Evolutionary conservation across 441 rosid genomes (phyloP).

Genomic region (Arabidopsis lyrata): DNA sequence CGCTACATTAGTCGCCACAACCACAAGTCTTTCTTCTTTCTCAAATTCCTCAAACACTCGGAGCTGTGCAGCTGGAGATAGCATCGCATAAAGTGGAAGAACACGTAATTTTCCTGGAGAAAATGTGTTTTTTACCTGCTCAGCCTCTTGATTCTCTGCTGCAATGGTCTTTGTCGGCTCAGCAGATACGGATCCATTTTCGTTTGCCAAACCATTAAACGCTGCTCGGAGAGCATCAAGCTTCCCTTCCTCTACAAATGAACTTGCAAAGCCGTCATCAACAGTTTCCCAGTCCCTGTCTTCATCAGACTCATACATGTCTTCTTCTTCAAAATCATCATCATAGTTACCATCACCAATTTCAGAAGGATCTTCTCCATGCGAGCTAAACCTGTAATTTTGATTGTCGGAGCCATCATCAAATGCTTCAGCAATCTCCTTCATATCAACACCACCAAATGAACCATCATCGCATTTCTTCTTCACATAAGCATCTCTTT

Average conservation of each 20-base stretch:
- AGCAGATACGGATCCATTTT: constrained; percentile 39
- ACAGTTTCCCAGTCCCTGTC: constrained; percentile 73
- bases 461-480: constrained; percentile 46
- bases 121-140: constrained; percentile 42
- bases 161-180: constrained; percentile 37
- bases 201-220: constrained; percentile 70
- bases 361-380: constrained; percentile 60
- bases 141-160: constrained; percentile 42
- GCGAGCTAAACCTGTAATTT: constrained; percentile 60
- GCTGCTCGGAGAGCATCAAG: constrained; percentile 76
- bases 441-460: constrained; percentile 61
- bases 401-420: constrained; percentile 51
- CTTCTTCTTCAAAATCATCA: constrained; percentile 41
- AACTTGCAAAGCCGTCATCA: constrained; percentile 45
- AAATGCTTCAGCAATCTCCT: constrained; percentile 83
- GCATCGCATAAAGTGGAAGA: constrained; percentile 94
- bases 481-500: constrained; percentile 32
- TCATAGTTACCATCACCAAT: constrained; percentile 37
- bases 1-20: constrained; percentile 93
- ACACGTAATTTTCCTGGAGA: constrained; percentile 55
- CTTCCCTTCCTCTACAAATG: constrained; percentile 45
- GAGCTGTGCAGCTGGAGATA: constrained; percentile 89
- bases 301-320: constrained; percentile 59
- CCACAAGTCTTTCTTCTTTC: constrained; percentile 88
- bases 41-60: constrained; percentile 78